Percentiles rank a stretch among this genome's conserved stretches.
These are phyloP conservation scores for Zhuliangozyma parablackwelliae DNA, from an alignment of 1,139 yeast species.

Conservation along the genomic window DNA sequence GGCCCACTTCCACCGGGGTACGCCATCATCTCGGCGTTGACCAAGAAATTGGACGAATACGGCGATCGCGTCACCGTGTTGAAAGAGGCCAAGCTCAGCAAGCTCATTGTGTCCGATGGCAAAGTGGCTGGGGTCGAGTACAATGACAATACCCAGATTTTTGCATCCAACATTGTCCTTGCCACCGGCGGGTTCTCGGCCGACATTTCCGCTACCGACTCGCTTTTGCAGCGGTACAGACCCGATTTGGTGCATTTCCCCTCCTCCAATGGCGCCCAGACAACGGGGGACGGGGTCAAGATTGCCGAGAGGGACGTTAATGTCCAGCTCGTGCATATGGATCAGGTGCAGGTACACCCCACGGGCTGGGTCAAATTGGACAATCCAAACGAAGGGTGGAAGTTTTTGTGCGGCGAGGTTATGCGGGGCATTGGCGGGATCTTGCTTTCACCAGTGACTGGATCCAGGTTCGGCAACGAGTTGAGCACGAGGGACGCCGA, in stretches of 20 bases:
- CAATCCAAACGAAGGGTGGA: constrained; percentile 18
- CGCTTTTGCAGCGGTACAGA: constrained; percentile 23
- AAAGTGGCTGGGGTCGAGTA: constrained; percentile 23
- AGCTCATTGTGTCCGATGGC: constrained; percentile 12
- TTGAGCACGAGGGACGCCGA: constrained; percentile 30
- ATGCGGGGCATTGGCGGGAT: constrained; percentile 37
- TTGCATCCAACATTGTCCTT: constrained; percentile 18
- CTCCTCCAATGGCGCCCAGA: constrained; percentile 31
- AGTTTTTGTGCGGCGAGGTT: constrained; percentile 36
- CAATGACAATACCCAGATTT: constrained; percentile 3
- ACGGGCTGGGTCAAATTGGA: constrained; percentile 31
- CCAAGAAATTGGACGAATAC: constrained; percentile 15
- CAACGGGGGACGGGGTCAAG: constrained; percentile 38
- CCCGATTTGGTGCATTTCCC: constrained; percentile 32
- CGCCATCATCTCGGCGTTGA: constrained; percentile 27
- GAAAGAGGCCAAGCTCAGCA: constrained; percentile 17
- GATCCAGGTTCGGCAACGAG: constrained; percentile 33
- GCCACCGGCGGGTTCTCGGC: constrained; percentile 42
- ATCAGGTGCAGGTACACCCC: constrained; percentile 36
- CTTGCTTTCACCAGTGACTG: constrained; percentile 26
- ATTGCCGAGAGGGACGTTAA: constrained; percentile 27
- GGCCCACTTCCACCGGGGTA: constrained; percentile 34
- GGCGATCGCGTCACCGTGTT: constrained; percentile 15
- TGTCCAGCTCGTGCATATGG: constrained; percentile 34
- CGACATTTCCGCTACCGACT: constrained; percentile 15